These are phyloP conservation scores for Rosa lucieae DNA, from an alignment of 306 rosid species.

Conservation along the genomic window DNA sequence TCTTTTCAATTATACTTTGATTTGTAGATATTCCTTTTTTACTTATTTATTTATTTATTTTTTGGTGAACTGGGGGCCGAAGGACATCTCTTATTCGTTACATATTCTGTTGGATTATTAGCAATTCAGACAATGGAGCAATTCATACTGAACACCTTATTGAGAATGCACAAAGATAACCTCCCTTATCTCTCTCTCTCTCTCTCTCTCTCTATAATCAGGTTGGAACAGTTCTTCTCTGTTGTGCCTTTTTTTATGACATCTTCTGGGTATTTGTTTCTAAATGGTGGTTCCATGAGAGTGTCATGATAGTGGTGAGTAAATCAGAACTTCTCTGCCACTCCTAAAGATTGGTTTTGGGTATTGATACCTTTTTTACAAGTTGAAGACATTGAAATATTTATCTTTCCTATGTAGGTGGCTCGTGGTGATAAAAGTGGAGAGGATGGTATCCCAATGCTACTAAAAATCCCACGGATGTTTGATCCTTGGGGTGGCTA, in stretches of 20 bases:
- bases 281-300: conserved; percentile 95
- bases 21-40: not conserved
- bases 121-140: not conserved
- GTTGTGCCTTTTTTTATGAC: conserved; percentile 93
- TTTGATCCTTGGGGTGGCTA: too few relatives aligned
- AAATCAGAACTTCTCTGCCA: conserved; percentile 3
- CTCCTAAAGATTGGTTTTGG: conserved; percentile 3
- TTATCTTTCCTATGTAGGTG: conserved; percentile 8
- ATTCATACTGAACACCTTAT: conserved; percentile 13
- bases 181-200: not conserved
- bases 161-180: conserved; percentile 5
- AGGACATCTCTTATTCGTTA: not conserved
- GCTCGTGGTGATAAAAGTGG: too few relatives aligned
- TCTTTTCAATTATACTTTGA: too few relatives aligned
- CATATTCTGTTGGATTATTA: not conserved
- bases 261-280: conserved; percentile 98
- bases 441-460: too few relatives aligned
- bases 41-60: not conserved
- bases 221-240: conserved; percentile 98
- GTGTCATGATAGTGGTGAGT: conserved; percentile 99
- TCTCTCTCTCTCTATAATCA: conserved; percentile 33
- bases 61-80: not conserved
- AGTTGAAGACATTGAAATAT: conserved; percentile 1
- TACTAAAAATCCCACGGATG: too few relatives aligned
- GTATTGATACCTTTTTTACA: not conserved